phyloP scores from a whole-genome alignment of 2,329 filamentous ascomycete genomes.

The Diaporthe citri region DNA sequence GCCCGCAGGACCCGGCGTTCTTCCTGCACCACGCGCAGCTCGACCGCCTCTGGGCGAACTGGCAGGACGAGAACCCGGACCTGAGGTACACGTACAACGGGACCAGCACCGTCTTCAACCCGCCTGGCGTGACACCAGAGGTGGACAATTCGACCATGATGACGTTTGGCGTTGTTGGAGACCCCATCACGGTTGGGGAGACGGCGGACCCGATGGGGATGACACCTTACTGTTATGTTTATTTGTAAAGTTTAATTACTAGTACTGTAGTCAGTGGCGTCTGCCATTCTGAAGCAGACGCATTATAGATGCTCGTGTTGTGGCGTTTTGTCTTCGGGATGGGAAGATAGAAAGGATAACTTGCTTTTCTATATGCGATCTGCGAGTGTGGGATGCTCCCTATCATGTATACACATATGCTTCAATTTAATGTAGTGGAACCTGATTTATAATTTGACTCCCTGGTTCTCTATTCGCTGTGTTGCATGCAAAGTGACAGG shows the following conservation, averaged over 20 bases:
- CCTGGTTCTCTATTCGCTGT: neutral
- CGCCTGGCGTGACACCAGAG: conserved; percentile 21
- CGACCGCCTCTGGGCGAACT: conserved; percentile 42
- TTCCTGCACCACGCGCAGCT: conserved; percentile 51
- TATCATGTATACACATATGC: neutral
- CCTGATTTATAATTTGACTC: neutral
- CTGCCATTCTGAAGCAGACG: neutral
- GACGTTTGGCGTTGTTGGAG: conserved; percentile 24
- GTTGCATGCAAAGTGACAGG: neutral
- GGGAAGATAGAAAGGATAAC: neutral
- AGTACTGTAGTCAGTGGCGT: neutral
- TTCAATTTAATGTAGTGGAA: neutral
- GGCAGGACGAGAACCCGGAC: conserved; percentile 38
- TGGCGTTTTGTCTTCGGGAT: neutral
- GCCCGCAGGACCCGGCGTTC: conserved; percentile 49
- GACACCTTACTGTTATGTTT: conserved; percentile 34
- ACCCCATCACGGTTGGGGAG: conserved; percentile 10
- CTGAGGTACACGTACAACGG: conserved; percentile 35
- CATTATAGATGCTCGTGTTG: neutral
- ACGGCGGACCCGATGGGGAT: conserved; percentile 8
- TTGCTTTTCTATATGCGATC: neutral
- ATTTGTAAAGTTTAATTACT: conserved; percentile 7
- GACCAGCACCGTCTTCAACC: conserved; percentile 35
- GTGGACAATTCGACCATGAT: conserved; percentile 33
- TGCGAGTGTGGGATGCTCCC: neutral